Evolutionary conservation across 2,329 filamentous ascomycete species (phyloP), one percentile per base, ranked within the genome.

Genomic region (Penicillium aurantiogriseum): DNA sequence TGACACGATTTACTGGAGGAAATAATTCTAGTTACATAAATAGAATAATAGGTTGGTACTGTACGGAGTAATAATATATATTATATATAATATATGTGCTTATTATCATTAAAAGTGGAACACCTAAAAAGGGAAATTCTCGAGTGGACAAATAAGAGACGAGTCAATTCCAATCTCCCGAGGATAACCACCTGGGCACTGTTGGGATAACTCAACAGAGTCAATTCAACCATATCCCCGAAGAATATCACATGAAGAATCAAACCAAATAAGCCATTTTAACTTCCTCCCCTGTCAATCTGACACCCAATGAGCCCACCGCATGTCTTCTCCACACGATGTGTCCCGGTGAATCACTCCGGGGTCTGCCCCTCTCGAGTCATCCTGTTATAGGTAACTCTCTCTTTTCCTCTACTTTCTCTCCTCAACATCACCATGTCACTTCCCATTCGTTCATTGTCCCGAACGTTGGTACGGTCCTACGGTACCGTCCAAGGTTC

Each of bases 401-500:
- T 31, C n/a, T 35, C 33, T 35, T 44, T n/a, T 29, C 11, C 29
- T 19, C 39, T 44, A n/a, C 29, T n/a, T 43, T 38, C 33, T 36
- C 27, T 27, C 21, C n/a, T 40, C 29, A 36, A 31, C 15, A 31
- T 39, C 58, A 62, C 31, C 33, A 72, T 74, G 70, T 69, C 70
- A 31, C 55, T 70, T 25, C 57, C 68, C 27, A 47, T 74, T 10
- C 69, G 71, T 48, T 66, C 69, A 47, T 54, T 75, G 10, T 64
- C 67, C 23, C 63, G 69, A 64, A 52, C 66, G 44, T 48, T 72
- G 46, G 57, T 71, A 23, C 65, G 64, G 38, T 72, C 70, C 40
- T 77, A 77, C 59, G 74, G 74, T 60, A 77, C 75, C 33, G 74
- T 77, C 29, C 75, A 77, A 50, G 63, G 69, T 36, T 61, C 73